Percentiles rank a stretch among this genome's conserved stretches.
Conservation (phyloP, 352 stramenopile genomes). For the Pythium chondricola region DNA sequence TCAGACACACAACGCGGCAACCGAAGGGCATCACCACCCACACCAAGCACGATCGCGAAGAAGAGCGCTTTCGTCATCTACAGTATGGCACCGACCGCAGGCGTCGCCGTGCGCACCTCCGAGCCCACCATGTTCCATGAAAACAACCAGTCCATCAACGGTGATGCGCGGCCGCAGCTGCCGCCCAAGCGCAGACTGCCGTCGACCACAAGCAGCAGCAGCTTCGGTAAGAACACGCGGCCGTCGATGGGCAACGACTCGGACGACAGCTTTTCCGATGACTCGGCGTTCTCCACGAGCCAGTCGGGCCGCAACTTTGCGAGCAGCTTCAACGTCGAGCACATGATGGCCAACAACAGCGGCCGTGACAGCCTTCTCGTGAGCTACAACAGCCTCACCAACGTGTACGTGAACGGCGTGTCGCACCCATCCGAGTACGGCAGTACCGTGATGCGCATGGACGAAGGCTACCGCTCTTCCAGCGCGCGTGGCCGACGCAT, state of each 20-base stretch:
- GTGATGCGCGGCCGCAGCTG: background rate
- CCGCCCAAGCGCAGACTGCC: constrained; percentile 9
- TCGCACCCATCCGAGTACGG: constrained; percentile 55
- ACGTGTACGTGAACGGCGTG: constrained; percentile 2
- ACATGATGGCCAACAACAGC: constrained; percentile 39
- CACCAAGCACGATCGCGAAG: no score
- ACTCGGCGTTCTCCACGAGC: constrained; percentile 19
- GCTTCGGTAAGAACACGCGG: constrained; percentile 23
- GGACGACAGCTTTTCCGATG: constrained; percentile 18
- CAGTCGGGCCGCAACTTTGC: constrained; percentile 19
- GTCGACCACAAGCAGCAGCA: constrained; percentile 18
- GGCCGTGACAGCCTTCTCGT: constrained; percentile 46
- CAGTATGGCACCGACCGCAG: no score
- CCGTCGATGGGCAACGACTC: constrained; percentile 22
- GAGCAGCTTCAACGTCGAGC: constrained; percentile 59
- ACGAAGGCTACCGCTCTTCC: constrained; percentile 25
- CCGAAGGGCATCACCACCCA: no score
- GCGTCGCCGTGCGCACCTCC: no score
- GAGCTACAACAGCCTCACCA: constrained; percentile 8
- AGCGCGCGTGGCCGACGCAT: background rate
- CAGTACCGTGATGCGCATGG: constrained; percentile 68
- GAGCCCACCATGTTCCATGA: no score
- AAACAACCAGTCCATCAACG: no score
- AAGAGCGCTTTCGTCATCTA: no score
- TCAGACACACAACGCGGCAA: no score